Conservation (phyloP, 768 basidiomycete genomes). For the Termitomyces heimii region DNA sequence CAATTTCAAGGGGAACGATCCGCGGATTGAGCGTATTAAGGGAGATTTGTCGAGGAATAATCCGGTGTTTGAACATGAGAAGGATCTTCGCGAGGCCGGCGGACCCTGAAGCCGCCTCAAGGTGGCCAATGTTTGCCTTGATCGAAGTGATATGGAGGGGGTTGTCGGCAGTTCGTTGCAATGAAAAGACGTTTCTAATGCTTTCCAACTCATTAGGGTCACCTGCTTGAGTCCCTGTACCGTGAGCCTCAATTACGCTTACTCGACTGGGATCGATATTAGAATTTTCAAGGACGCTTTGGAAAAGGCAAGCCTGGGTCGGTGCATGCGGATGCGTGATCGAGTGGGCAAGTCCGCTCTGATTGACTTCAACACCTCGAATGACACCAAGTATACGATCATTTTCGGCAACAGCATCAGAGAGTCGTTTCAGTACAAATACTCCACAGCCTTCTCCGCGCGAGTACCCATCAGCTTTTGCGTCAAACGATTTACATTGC, state of each 20-base stretch:
- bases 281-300: conserved; percentile 36
- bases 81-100: conserved; percentile 67
- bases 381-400: conserved; percentile 68
- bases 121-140: conserved; percentile 71
- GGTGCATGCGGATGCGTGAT: conserved; percentile 69
- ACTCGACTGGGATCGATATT: conserved; percentile 40
- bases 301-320: conserved; percentile 55
- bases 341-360: conserved; percentile 57
- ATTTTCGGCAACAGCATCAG: conserved; percentile 59
- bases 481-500: conserved; percentile 67
- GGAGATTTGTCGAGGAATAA: conserved; percentile 59
- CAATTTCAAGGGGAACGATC: conserved; percentile 40
- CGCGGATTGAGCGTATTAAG: conserved; percentile 49
- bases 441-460: conserved; percentile 66
- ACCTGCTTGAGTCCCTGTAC: conserved; percentile 68
- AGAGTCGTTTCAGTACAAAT: conserved; percentile 66
- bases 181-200: conserved; percentile 49
- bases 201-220: conserved; percentile 63
- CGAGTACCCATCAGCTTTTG: conserved; percentile 67
- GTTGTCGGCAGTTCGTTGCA: conserved; percentile 33
- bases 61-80: conserved; percentile 53
- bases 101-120: conserved; percentile 71
- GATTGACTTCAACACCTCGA: conserved; percentile 65
- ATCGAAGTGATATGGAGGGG: conserved; percentile 63
- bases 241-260: conserved; percentile 69